Evolutionary conservation across 768 basidiomycete genomes (phyloP).

Genomic region (Leccinum broughii): DNA sequence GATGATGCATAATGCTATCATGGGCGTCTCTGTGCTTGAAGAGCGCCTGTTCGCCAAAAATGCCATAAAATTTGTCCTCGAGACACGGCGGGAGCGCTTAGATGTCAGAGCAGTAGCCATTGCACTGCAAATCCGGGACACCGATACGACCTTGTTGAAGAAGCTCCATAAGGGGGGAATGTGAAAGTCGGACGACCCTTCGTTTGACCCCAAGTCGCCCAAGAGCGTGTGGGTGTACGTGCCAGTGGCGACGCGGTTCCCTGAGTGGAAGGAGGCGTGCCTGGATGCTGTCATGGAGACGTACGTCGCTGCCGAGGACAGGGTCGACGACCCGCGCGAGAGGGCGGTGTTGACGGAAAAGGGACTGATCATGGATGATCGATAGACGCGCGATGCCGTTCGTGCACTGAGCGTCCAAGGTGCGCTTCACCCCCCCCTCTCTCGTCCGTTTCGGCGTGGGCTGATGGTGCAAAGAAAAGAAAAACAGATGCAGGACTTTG

Average conservation of each 20-base stretch:
- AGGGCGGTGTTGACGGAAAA: slow-evolving; percentile 60
- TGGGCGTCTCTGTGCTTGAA: too few relatives aligned
- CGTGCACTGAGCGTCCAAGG: slow-evolving; percentile 84
- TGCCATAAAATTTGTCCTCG: too few relatives aligned
- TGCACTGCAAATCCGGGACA: slow-evolving; percentile 63
- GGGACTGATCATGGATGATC: slow-evolving; percentile 91
- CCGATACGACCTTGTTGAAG: slow-evolving; percentile 77
- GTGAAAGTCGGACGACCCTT: slow-evolving; percentile 42
- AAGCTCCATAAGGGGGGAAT: slow-evolving; percentile 78
- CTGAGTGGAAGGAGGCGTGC: slow-evolving; percentile 92
- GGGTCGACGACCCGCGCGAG: slow-evolving; percentile 82
- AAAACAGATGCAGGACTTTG: too few relatives aligned
- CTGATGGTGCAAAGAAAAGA: neutral
- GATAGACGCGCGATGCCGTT: slow-evolving; percentile 82
- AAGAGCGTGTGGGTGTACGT: slow-evolving; percentile 80
- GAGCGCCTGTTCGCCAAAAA: too few relatives aligned
- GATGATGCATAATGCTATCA: too few relatives aligned
- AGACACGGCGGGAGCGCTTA: too few relatives aligned
- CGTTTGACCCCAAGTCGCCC: slow-evolving; percentile 82
- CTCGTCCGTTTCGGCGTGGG: neutral
- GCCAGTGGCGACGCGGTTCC: slow-evolving; percentile 69
- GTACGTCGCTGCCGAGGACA: slow-evolving; percentile 54
- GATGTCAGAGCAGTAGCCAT: too few relatives aligned
- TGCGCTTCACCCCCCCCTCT: slow-evolving; percentile 31
- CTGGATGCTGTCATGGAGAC: slow-evolving; percentile 73